phyloP scores from a whole-genome alignment of 139 green algal species.

The Gonium pectorale region DNA sequence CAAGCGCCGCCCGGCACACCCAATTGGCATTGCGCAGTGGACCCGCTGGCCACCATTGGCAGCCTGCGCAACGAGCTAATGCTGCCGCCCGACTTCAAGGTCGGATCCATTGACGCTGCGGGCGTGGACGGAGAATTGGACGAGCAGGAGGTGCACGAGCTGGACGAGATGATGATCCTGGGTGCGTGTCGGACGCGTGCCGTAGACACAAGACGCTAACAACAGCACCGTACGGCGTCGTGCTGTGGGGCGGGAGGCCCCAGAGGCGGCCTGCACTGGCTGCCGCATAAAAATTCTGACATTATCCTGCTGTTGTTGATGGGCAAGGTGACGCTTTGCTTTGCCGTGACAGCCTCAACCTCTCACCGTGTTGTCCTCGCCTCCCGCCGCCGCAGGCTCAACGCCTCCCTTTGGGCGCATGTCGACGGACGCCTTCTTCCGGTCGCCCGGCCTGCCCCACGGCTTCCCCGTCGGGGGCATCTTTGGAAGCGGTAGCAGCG shows the following conservation, averaged over 20 bases:
- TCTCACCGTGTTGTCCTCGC: too few species aligned
- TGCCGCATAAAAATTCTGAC: too few species aligned
- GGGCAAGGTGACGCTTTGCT: too few species aligned
- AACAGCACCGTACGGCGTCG: too few species aligned
- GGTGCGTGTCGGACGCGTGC: too few species aligned
- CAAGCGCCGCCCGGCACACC: too few species aligned
- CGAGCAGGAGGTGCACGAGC: conserved; percentile 68
- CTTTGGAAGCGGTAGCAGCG: not conserved
- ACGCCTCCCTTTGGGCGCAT: conserved; percentile 65
- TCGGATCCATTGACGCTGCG: not conserved
- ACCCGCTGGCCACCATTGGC: conserved; percentile 69
- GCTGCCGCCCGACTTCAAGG: conserved; percentile 63
- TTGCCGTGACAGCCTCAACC: too few species aligned
- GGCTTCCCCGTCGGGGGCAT: not conserved
- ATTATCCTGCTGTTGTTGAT: too few species aligned
- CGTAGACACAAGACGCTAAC: too few species aligned
- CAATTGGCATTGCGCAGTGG: not conserved
- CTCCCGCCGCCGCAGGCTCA: too few species aligned
- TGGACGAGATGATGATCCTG: conserved; percentile 85
- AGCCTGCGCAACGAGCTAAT: conserved; percentile 72
- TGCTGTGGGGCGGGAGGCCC: too few species aligned
- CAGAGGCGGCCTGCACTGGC: too few species aligned
- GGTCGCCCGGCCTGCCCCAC: conserved; percentile 1
- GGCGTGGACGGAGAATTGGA: conserved; percentile 17
- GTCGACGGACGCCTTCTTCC: conserved; percentile 16